Conservation (phyloP, 371 early-diverging fungal species). For the Mortierella sp. region DNA sequence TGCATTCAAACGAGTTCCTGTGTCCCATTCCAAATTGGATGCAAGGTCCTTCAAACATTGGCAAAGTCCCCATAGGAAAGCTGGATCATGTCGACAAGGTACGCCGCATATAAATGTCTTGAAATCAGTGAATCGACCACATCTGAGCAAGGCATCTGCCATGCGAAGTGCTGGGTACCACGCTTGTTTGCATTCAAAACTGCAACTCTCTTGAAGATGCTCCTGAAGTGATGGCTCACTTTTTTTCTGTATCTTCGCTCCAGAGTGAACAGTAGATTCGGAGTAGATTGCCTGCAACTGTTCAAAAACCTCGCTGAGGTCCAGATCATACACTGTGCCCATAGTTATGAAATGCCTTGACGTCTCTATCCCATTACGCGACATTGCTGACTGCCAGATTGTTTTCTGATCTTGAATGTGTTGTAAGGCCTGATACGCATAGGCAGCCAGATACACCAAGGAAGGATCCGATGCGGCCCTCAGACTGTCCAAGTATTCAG, state of each 20-base stretch:
- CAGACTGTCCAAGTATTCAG: not conserved
- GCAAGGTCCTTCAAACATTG: slow-evolving; percentile 6
- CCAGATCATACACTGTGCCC: too few species aligned
- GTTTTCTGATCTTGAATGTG: slow-evolving; percentile 2
- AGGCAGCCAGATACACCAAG: slow-evolving; percentile 7
- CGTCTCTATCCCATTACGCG: too few species aligned
- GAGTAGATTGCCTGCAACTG: too few species aligned
- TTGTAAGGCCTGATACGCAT: slow-evolving; percentile 8
- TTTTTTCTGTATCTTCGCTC: too few species aligned
- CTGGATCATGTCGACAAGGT: too few species aligned
- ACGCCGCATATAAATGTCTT: too few species aligned
- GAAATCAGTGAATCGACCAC: not conserved
- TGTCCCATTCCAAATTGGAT: not conserved
- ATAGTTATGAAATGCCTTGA: too few species aligned
- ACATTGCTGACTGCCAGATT: not conserved
- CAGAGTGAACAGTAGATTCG: not conserved
- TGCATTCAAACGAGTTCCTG: not conserved
- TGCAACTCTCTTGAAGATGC: too few species aligned
- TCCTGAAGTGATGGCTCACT: too few species aligned
- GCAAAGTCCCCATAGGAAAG: not conserved
- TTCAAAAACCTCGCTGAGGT: not conserved
- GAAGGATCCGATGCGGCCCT: not conserved
- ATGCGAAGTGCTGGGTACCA: slow-evolving; percentile 10
- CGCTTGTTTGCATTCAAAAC: not conserved
- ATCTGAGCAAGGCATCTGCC: slow-evolving; percentile 2